Conservation (phyloP, 2,329 filamentous ascomycete genomes). For the Fusarium nanum region DNA sequence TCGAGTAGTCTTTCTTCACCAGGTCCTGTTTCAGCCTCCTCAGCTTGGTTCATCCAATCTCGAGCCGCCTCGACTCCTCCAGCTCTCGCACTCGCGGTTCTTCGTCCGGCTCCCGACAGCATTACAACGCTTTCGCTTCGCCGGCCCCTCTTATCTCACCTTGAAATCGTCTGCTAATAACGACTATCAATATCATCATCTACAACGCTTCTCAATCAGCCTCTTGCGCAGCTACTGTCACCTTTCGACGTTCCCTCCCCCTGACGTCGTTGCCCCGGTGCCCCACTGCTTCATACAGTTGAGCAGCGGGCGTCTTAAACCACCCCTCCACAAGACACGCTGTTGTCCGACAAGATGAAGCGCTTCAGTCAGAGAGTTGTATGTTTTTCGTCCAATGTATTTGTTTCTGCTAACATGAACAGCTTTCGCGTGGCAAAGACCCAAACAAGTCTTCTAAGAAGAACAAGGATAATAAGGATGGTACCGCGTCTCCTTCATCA, state of each 20-base stretch:
- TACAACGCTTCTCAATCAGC: constrained; percentile 33
- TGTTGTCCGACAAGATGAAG: constrained; percentile 78
- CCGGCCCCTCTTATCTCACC: constrained; percentile 38
- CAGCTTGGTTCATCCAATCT: constrained; percentile 24
- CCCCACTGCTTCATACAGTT: constrained; percentile 45
- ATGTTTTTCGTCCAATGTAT: constrained; percentile 58
- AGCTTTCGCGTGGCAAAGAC: constrained; percentile 93
- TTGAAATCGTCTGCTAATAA: constrained; percentile 27
- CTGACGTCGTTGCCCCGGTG: constrained; percentile 50
- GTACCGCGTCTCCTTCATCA: constrained; percentile 81
- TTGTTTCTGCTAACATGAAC: constrained; percentile 45
- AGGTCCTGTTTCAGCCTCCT: constrained; percentile 32
- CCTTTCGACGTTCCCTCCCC: constrained; percentile 41
- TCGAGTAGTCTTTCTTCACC: constrained; percentile 28
- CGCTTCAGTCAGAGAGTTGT: constrained; percentile 98
- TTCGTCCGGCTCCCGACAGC: constrained; percentile 36
- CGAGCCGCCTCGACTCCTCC: constrained; percentile 24
- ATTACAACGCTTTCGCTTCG: constrained; percentile 36
- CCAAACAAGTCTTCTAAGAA: constrained; percentile 85
- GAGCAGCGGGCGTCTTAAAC: constrained; percentile 46
- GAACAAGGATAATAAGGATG: constrained; percentile 78
- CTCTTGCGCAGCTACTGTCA: constrained; percentile 35
- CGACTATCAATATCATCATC: constrained; percentile 33
- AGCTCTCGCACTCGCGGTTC: constrained; percentile 31
- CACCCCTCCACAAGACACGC: constrained; percentile 44